Evolutionary conservation across 2,329 filamentous ascomycete genomes (phyloP).

Genomic region (Zymoseptoria ardabiliae): DNA sequence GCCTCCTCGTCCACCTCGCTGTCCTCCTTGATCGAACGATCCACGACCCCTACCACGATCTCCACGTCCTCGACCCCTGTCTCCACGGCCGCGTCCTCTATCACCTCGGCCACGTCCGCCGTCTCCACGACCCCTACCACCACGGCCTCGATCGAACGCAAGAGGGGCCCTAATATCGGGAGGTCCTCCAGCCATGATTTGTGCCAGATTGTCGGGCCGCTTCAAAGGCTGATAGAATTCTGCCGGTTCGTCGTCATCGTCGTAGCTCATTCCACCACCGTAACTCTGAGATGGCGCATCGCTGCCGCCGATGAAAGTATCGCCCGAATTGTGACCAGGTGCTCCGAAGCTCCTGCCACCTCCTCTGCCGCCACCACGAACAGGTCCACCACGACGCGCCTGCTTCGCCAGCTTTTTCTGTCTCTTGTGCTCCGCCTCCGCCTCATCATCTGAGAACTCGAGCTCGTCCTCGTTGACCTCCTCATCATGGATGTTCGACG

Average conservation of each 20-base stretch:
- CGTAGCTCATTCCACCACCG: conserved; percentile 30
- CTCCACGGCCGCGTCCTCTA: conserved; percentile 6
- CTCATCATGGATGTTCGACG: conserved; percentile 91
- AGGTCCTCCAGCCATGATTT: conserved; percentile 36
- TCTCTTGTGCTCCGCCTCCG: conserved; percentile 54
- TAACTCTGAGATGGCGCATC: conserved; percentile 21
- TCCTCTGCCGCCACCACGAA: conserved; percentile 15
- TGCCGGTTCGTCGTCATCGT: conserved; percentile 34
- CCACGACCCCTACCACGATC: conserved; percentile 6
- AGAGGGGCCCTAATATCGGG: conserved; percentile 9
- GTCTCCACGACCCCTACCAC: conserved; percentile 25
- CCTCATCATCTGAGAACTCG: conserved; percentile 95
- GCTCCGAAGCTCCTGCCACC: conserved; percentile 11
- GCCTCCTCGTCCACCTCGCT: conserved; percentile 11
- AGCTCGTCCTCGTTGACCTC: conserved; percentile 78
- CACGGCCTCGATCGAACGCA: conserved; percentile 28
- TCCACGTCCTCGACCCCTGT: conserved; percentile 7
- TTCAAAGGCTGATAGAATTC: conserved; percentile 44
- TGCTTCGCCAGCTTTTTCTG: conserved; percentile 30
- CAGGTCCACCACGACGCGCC: conserved; percentile 18
- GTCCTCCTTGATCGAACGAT: conserved; percentile 8
- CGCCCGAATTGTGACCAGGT: conserved; percentile 8
- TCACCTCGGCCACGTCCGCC: conserved; percentile 20
- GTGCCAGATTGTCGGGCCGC: conserved; percentile 40
- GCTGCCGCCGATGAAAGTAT: conserved; percentile 9